Conservation (phyloP, 2,329 filamentous ascomycete species). For the Claviceps sp. region DNA sequence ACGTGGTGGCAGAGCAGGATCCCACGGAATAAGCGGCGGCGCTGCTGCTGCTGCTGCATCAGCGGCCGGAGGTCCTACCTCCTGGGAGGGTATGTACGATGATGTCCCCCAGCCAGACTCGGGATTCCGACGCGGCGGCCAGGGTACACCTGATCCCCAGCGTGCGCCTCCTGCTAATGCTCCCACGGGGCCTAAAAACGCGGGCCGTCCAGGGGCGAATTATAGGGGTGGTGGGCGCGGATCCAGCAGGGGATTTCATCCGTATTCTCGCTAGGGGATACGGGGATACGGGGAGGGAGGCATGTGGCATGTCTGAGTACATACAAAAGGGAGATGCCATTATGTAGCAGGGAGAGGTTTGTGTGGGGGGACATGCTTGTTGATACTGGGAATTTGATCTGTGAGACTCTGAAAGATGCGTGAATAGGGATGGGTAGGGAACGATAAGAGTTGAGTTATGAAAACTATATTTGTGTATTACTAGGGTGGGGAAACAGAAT, state of each 20-base stretch:
- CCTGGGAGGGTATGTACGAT: slow-evolving; percentile 98
- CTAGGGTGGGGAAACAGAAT: too few relatives aligned
- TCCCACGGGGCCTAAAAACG: slow-evolving; percentile 92
- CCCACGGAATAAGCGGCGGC: slow-evolving; percentile 19
- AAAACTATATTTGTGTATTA: too few relatives aligned
- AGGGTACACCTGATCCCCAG: slow-evolving; percentile 26
- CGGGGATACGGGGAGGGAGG: neutral
- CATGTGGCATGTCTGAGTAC: neutral
- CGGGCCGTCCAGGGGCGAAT: slow-evolving; percentile 79
- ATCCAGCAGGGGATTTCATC: slow-evolving; percentile 63
- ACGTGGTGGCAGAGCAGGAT: slow-evolving; percentile 8
- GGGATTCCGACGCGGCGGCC: slow-evolving; percentile 25
- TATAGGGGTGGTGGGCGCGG: slow-evolving; percentile 83
- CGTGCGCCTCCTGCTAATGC: slow-evolving; percentile 45
- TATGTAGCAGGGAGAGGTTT: too few relatives aligned
- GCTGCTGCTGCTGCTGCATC: slow-evolving; percentile 17
- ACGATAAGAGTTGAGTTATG: too few relatives aligned
- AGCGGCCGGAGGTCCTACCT: slow-evolving; percentile 51
- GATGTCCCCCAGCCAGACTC: slow-evolving; percentile 76
- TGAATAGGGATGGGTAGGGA: too few relatives aligned
- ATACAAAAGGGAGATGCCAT: neutral
- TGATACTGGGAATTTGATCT: too few relatives aligned
- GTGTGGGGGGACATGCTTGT: too few relatives aligned
- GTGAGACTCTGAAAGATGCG: too few relatives aligned
- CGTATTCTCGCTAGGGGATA: slow-evolving; percentile 40